Conservation (phyloP, 2,329 filamentous ascomycete genomes). For the Colletotrichum simmondsii region DNA sequence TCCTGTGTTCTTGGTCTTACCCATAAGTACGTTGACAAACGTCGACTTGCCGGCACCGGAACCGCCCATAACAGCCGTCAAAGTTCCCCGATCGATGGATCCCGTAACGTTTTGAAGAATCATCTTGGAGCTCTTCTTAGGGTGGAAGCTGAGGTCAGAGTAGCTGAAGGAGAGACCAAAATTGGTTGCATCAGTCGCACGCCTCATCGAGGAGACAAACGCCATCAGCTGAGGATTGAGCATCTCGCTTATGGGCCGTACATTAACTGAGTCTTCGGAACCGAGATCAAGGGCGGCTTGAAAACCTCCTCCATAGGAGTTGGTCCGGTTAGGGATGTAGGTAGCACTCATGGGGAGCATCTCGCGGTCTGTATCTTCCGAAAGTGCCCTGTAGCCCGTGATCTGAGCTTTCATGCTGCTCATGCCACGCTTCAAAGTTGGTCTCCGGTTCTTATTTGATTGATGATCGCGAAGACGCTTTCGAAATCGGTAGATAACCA, state of each 20-base stretch:
- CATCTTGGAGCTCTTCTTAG: conserved; percentile 53
- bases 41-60: conserved; percentile 70
- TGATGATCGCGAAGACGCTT: conserved; percentile 41
- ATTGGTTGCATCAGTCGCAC: conserved; percentile 59
- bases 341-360: conserved; percentile 46
- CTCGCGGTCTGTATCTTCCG: conserved; percentile 47
- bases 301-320: conserved; percentile 41
- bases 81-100: conserved; percentile 61
- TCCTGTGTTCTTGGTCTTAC: conserved; percentile 61
- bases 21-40: conserved; percentile 71
- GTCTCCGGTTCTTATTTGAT: conserved; percentile 9
- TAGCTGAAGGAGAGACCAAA: conserved; percentile 67
- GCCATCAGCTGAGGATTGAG: conserved; percentile 53
- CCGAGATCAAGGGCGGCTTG: conserved; percentile 48
- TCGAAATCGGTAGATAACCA: conserved; percentile 47
- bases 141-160: conserved; percentile 59
- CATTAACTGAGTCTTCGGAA: conserved; percentile 36
- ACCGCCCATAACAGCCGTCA: conserved; percentile 70
- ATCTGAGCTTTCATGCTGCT: conserved; percentile 43
- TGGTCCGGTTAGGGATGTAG: conserved; percentile 40
- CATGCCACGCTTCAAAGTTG: conserved; percentile 29
- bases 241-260: conserved; percentile 38
- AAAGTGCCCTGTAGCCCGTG: conserved; percentile 48
- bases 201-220: conserved; percentile 64
- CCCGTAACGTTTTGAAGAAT: conserved; percentile 66